Evolutionary conservation across 2,329 filamentous ascomycete species (phyloP).

Genomic region (Penicillium capsulatum): DNA sequence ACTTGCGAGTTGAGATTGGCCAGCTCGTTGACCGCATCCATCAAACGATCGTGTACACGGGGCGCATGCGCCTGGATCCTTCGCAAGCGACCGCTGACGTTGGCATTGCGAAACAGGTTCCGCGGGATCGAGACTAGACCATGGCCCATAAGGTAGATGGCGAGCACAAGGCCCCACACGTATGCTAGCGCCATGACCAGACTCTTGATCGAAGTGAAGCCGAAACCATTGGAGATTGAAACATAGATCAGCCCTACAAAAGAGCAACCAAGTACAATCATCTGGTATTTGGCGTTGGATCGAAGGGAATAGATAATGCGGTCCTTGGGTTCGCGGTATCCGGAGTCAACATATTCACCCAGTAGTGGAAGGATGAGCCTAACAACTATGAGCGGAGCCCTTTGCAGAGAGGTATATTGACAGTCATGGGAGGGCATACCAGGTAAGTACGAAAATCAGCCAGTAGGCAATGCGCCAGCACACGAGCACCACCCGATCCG

Average conservation of each 20-base stretch:
- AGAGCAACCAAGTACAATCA: slow-evolving; percentile 68
- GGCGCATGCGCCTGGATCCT: slow-evolving; percentile 76
- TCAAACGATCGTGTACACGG: slow-evolving; percentile 77
- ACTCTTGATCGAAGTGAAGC: slow-evolving; percentile 69
- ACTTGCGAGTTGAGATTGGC: slow-evolving; percentile 81
- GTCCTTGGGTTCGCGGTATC: slow-evolving; percentile 79
- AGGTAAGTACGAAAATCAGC: slow-evolving; percentile 92
- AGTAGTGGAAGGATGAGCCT: slow-evolving; percentile 89
- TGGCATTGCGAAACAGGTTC: slow-evolving; percentile 72
- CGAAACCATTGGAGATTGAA: slow-evolving; percentile 70
- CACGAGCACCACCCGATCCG: slow-evolving; percentile 70
- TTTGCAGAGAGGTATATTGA: not conserved
- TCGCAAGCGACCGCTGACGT: slow-evolving; percentile 67
- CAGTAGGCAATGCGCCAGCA: slow-evolving; percentile 96
- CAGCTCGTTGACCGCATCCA: slow-evolving; percentile 73
- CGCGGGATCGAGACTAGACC: slow-evolving; percentile 88
- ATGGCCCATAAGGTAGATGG: slow-evolving; percentile 97
- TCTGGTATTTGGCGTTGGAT: slow-evolving; percentile 83
- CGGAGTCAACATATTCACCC: slow-evolving; percentile 90
- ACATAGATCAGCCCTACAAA: slow-evolving; percentile 76
- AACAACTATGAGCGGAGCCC: not conserved
- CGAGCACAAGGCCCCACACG: slow-evolving; percentile 84
- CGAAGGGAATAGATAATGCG: slow-evolving; percentile 80
- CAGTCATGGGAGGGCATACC: slow-evolving; percentile 54
- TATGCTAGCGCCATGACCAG: slow-evolving; percentile 92